Percentiles rank a stretch among this genome's conserved stretches.
These are phyloP conservation scores for Corrigiola litoralis DNA, from an alignment of 179 eudicot species.

Conservation along the genomic window DNA sequence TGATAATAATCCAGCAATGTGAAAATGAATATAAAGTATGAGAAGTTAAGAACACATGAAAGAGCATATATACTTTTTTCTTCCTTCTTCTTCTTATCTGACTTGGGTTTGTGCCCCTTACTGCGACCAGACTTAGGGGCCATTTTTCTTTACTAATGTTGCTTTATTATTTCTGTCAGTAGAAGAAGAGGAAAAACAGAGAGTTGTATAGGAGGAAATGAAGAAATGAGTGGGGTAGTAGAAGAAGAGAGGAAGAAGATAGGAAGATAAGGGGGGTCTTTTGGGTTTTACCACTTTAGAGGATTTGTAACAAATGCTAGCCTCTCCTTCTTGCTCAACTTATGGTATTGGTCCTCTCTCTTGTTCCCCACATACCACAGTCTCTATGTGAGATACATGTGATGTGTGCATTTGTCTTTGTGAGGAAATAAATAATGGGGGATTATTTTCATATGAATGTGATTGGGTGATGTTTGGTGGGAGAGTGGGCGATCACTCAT, in stretches of 20 bases:
- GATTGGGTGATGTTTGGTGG: too few relatives aligned
- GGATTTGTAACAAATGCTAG: slow-evolving; percentile 55
- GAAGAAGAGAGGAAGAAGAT: slow-evolving; percentile 4
- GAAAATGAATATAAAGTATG: background rate
- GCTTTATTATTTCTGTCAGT: background rate
- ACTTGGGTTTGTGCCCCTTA: slow-evolving; percentile 52
- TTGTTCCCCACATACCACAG: slow-evolving; percentile 12
- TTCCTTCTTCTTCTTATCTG: slow-evolving; percentile 78
- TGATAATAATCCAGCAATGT: background rate
- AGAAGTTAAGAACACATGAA: background rate
- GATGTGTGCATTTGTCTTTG: slow-evolving; percentile 17
- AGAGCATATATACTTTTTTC: slow-evolving; percentile 51
- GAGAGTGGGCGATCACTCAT: too few relatives aligned
- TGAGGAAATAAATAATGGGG: too few relatives aligned
- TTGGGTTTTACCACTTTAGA: slow-evolving; percentile 30
- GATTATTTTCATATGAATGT: too few relatives aligned
- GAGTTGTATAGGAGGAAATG: slow-evolving; percentile 8
- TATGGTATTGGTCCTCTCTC: slow-evolving; percentile 19
- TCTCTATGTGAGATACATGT: slow-evolving; percentile 36
- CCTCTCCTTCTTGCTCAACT: slow-evolving; percentile 57
- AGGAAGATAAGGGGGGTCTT: slow-evolving; percentile 52
- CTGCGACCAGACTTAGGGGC: slow-evolving; percentile 75
- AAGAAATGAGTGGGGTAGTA: background rate
- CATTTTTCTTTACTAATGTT: slow-evolving; percentile 27
- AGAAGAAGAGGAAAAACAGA: slow-evolving; percentile 8